Conservation (phyloP, 1,284 basidiomycete genomes). For the Blastosporella zonata region DNA sequence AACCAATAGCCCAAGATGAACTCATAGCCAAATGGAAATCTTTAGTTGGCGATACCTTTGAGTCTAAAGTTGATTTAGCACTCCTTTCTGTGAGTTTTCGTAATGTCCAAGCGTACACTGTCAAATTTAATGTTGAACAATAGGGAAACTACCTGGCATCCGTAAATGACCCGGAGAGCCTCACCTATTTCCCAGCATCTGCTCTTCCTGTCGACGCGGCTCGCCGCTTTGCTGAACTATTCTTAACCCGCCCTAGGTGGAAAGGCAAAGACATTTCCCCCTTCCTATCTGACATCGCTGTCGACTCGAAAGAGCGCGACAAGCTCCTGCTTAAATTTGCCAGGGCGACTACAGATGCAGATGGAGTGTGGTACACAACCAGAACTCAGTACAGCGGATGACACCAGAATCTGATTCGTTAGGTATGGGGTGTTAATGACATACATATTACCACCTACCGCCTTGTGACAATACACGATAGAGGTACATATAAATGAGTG, state of each 20-base stretch:
- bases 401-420: not conserved
- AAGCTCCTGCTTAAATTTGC: slow-evolving; percentile 85
- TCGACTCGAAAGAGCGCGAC: slow-evolving; percentile 83
- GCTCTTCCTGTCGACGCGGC: slow-evolving; percentile 70
- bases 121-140: slow-evolving; percentile 2
- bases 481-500: too few relatives aligned
- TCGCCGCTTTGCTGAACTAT: slow-evolving; percentile 80
- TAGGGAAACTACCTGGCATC: slow-evolving; percentile 71
- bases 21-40: slow-evolving; percentile 69
- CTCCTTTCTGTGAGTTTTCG: slow-evolving; percentile 59
- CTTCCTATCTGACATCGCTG: slow-evolving; percentile 77
- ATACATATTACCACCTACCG: not conserved
- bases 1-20: slow-evolving; percentile 49
- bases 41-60: slow-evolving; percentile 74
- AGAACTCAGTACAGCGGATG: slow-evolving; percentile 51
- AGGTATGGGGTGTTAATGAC: too few relatives aligned
- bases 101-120: not conserved
- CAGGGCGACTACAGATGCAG: slow-evolving; percentile 65
- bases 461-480: not conserved
- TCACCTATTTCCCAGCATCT: slow-evolving; percentile 71
- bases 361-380: slow-evolving; percentile 71
- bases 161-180: slow-evolving; percentile 25
- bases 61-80: slow-evolving; percentile 49
- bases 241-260: slow-evolving; percentile 77
- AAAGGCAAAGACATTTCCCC: slow-evolving; percentile 74